Percentiles rank a stretch among this genome's conserved stretches.
Conservation (phyloP, 202 grass and related monocot genomes). For the Saccharum hybrid region DNA sequence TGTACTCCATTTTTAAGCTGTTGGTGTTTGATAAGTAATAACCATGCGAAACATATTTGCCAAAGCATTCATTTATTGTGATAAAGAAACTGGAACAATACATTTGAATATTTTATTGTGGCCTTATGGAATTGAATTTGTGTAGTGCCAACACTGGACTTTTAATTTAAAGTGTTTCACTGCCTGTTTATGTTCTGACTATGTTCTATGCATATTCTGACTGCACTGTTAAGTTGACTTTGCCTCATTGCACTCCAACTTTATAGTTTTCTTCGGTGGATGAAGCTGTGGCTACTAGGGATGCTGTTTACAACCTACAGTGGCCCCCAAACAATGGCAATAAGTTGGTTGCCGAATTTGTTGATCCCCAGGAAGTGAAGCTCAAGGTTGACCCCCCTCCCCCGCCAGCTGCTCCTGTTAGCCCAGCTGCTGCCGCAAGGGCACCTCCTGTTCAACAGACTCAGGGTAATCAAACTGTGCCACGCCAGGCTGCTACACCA, state of each 20-base stretch:
- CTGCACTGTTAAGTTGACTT: not conserved
- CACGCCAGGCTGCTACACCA: constrained; percentile 51
- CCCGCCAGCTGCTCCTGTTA: constrained; percentile 39
- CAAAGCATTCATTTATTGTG: not conserved
- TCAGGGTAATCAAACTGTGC: constrained; percentile 50
- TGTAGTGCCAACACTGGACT: not conserved
- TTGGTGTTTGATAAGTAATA: not conserved
- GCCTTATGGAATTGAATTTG: constrained; percentile 5
- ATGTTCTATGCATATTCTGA: constrained; percentile 15
- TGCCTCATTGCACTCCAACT: not conserved
- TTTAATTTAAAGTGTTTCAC: constrained; percentile 4
- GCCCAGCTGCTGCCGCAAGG: constrained; percentile 51
- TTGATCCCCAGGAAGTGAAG: constrained; percentile 91
- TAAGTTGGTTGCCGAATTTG: constrained; percentile 87
- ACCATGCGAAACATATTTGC: not conserved
- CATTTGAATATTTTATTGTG: not conserved
- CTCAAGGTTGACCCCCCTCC: constrained; percentile 60
- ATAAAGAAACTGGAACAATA: not conserved
- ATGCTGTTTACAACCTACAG: constrained; percentile 92
- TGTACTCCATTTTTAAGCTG: constrained; percentile 4
- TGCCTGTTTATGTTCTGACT: not conserved
- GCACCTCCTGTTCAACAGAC: constrained; percentile 51
- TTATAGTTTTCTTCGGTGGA: constrained; percentile 85
- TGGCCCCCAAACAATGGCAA: constrained; percentile 95
- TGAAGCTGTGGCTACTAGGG: constrained; percentile 84